phyloP scores from a whole-genome alignment of 2,329 filamentous ascomycete species.

The Rhinocladiella similis region DNA sequence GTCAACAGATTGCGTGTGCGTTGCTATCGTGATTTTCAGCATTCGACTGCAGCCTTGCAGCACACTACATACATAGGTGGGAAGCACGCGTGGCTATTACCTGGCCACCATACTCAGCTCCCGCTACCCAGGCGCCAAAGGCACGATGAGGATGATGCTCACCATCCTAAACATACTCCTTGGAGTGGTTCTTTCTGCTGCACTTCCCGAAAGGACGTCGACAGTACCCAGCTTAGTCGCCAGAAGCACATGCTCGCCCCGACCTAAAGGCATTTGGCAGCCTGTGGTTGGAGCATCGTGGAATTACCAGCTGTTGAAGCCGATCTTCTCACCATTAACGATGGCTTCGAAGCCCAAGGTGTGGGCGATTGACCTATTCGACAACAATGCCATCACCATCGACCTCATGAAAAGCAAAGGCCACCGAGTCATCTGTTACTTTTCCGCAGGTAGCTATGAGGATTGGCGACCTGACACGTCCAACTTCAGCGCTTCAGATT shows the following conservation, averaged over 20 bases:
- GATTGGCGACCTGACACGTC: conserved; percentile 59
- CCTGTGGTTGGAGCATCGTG: neutral
- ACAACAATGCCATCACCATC: conserved; percentile 51
- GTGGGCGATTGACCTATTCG: conserved; percentile 64
- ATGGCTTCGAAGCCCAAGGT: conserved; percentile 34
- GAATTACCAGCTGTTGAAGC: neutral
- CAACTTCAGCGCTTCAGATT: conserved; percentile 56
- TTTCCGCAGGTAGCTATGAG: conserved; percentile 70
- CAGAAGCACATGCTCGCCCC: neutral
- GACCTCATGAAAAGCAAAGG: conserved; percentile 49
- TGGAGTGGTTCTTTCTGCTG: neutral
- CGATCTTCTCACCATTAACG: neutral
- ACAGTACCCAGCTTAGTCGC: neutral
- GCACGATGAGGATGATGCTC: neutral
- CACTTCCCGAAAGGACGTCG: neutral
- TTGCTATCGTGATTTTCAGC: no score
- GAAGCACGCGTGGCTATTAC: no score
- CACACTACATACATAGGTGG: no score
- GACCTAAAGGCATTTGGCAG: neutral
- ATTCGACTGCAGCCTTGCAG: no score
- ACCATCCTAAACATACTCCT: neutral
- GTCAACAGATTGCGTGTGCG: no score
- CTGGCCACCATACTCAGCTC: no score
- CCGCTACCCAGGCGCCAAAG: neutral
- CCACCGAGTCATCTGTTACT: conserved; percentile 72